These are phyloP conservation scores for Spergularia azorica DNA, from an alignment of 179 eudicot species.

Conservation along the genomic window DNA sequence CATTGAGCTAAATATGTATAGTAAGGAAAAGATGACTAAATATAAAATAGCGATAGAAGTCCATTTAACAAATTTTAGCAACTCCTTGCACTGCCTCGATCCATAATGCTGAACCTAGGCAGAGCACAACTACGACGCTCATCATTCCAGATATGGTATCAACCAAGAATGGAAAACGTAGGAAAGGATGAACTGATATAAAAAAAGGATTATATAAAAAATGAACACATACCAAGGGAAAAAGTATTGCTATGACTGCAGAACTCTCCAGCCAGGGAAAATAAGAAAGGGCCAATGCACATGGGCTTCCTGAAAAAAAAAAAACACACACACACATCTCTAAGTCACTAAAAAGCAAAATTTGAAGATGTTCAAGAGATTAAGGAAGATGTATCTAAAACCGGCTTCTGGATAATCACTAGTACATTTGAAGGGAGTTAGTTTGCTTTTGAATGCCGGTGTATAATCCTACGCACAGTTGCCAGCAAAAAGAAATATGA, in stretches of 20 bases:
- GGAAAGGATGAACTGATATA: neutral
- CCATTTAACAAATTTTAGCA: no score
- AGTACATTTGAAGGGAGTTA: neutral
- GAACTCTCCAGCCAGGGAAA: slow-evolving; percentile 84
- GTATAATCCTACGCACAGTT: no score
- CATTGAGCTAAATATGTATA: no score
- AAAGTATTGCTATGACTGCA: slow-evolving; percentile 89
- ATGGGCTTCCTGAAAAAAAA: slow-evolving; percentile 71
- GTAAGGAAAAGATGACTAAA: no score
- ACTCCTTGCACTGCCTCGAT: no score
- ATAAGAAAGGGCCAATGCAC: slow-evolving; percentile 75
- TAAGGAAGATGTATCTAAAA: neutral
- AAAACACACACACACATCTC: slow-evolving; percentile 9
- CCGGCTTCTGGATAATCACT: neutral
- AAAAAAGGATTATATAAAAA: neutral
- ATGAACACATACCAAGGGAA: slow-evolving; percentile 65
- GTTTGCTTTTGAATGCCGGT: neutral
- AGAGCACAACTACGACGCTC: no score
- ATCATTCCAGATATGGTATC: neutral
- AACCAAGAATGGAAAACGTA: neutral
- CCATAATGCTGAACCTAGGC: neutral
- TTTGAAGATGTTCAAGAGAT: neutral
- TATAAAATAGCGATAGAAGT: no score
- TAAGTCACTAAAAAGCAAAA: neutral
- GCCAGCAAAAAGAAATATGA: no score